phyloP scores from a whole-genome alignment of 2,329 filamentous ascomycete genomes.

The Zymoseptoria brevis region DNA sequence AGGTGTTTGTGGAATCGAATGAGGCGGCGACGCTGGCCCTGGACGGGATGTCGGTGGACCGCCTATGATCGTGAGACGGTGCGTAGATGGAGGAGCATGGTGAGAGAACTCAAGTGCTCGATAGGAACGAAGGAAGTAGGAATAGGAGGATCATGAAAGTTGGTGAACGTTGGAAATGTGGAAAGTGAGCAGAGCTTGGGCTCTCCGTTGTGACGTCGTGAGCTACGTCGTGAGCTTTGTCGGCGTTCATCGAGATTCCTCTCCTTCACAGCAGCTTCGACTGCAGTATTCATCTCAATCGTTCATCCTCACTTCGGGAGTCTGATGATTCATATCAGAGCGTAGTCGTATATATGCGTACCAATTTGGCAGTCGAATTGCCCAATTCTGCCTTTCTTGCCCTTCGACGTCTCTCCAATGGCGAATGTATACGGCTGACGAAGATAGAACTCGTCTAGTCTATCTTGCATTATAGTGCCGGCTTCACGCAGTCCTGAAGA shows the following conservation, averaged over 20 bases:
- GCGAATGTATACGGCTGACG: too few relatives aligned
- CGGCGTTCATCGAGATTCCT: not conserved
- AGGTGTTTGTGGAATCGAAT: not conserved
- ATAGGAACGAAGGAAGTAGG: not conserved
- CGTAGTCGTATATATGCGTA: too few relatives aligned
- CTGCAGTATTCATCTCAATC: too few relatives aligned
- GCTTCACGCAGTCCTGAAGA: too few relatives aligned
- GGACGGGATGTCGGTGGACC: not conserved
- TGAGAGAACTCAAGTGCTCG: not conserved
- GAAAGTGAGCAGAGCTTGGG: not conserved
- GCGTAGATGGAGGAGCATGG: not conserved
- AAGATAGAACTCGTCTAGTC: too few relatives aligned
- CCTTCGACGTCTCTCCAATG: too few relatives aligned
- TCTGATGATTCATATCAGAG: too few relatives aligned
- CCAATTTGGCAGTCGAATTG: too few relatives aligned
- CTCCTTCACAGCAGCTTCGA: not conserved
- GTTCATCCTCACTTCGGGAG: too few relatives aligned
- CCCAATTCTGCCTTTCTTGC: too few relatives aligned
- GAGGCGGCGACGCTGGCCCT: not conserved
- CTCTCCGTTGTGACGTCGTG: not conserved
- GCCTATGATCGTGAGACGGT: not conserved
- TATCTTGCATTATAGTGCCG: too few relatives aligned
- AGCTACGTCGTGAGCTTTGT: not conserved
- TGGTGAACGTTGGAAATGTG: not conserved
- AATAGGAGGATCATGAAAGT: not conserved